Percentiles rank a stretch among this genome's conserved stretches.
Evolutionary conservation across 768 basidiomycete genomes (phyloP).

Genomic region (Mycena olivaceomarginata): DNA sequence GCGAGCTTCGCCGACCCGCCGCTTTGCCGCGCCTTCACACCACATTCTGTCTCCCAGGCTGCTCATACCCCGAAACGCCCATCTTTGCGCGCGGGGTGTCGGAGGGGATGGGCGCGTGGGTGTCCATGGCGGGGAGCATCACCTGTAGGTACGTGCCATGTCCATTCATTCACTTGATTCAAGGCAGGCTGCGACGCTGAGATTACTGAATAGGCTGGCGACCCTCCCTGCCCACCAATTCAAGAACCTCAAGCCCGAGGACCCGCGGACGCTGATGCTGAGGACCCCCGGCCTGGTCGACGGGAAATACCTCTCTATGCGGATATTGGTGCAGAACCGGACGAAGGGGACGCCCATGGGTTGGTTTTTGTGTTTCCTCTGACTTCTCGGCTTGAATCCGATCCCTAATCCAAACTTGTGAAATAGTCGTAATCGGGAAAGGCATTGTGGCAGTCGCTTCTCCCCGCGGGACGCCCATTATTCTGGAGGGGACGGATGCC

Average conservation of each 20-base stretch:
- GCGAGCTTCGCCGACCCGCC: constrained; percentile 34
- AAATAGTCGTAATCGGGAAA: constrained; percentile 29
- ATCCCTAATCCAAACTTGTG: background rate
- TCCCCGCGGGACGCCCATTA: constrained; percentile 20
- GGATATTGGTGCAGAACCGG: constrained; percentile 37
- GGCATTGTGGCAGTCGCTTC: constrained; percentile 27
- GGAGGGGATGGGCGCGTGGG: constrained; percentile 40
- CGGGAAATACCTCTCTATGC: constrained; percentile 28
- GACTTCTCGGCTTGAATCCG: too few relatives aligned
- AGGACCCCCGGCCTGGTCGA: constrained; percentile 14
- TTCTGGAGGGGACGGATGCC: constrained; percentile 27
- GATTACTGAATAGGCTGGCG: constrained; percentile 15
- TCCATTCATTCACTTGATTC: background rate
- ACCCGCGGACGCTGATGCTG: constrained; percentile 10
- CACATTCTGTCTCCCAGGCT: constrained; percentile 32
- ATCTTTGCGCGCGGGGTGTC: constrained; percentile 22
- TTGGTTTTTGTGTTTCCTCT: background rate
- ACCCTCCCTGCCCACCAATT: background rate
- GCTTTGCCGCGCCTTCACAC: constrained; percentile 39
- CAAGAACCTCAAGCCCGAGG: background rate
- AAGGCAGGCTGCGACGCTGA: too few relatives aligned
- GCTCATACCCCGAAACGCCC: constrained; percentile 29
- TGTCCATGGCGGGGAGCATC: constrained; percentile 30
- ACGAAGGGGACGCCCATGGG: constrained; percentile 29
- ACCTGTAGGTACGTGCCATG: constrained; percentile 31